Conservation (phyloP, 768 basidiomycete species). For the Hericium alpestre region DNA sequence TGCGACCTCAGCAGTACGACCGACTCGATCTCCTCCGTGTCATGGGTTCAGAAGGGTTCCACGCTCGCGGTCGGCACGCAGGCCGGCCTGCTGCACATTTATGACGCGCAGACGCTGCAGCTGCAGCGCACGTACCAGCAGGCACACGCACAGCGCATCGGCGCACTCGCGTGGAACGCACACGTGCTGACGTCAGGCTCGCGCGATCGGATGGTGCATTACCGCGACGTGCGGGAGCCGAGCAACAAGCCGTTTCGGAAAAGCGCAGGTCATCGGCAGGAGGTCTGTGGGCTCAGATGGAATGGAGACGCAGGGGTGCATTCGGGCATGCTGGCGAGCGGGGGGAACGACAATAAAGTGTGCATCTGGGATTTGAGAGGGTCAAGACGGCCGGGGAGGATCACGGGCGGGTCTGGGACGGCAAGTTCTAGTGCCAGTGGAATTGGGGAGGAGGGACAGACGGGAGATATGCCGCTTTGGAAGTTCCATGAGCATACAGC, state of each 20-base stretch:
- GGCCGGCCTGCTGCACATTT: slow-evolving; percentile 83
- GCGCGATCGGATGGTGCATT: slow-evolving; percentile 81
- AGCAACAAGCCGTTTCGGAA: slow-evolving; percentile 54
- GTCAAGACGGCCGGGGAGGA: slow-evolving; percentile 29
- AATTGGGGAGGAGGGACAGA: slow-evolving; percentile 22
- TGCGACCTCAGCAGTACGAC: slow-evolving; percentile 60
- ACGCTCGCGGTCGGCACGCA: slow-evolving; percentile 90
- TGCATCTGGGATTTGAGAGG: slow-evolving; percentile 92
- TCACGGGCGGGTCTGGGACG: slow-evolving; percentile 16
- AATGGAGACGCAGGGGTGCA: slow-evolving; percentile 42
- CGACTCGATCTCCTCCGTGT: slow-evolving; percentile 78
- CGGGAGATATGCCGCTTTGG: slow-evolving; percentile 65
- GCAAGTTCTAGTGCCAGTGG: slow-evolving; percentile 15
- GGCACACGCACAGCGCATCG: slow-evolving; percentile 84
- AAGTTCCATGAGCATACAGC: slow-evolving; percentile 96
- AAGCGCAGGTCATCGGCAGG: slow-evolving; percentile 74
- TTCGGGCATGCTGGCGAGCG: slow-evolving; percentile 68
- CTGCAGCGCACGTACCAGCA: slow-evolving; percentile 71
- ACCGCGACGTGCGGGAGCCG: slow-evolving; percentile 81
- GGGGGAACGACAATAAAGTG: slow-evolving; percentile 98
- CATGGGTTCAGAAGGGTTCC: slow-evolving; percentile 90
- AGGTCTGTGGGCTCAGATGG: slow-evolving; percentile 95
- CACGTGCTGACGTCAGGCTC: slow-evolving; percentile 84
- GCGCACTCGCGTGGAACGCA: slow-evolving; percentile 89
- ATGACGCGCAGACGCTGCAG: slow-evolving; percentile 73